phyloP scores from a whole-genome alignment of 768 basidiomycete species.

The Pisolithus tinctorius region DNA sequence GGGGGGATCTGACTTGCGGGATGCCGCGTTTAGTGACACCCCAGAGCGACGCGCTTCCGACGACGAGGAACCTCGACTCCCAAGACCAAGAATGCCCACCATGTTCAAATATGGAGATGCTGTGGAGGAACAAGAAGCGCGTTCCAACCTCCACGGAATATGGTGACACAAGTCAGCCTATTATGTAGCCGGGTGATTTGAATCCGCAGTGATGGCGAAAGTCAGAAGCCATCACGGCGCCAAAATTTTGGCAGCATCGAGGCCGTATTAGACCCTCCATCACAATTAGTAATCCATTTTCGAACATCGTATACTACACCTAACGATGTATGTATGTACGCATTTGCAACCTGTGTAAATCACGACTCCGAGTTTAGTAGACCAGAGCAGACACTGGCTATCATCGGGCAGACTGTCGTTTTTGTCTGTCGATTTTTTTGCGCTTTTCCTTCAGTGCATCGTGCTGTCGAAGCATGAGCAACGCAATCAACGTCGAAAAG shows the following conservation, averaged over 20 bases:
- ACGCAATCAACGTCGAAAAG: neutral
- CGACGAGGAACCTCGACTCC: slow-evolving; percentile 29
- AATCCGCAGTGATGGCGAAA: neutral
- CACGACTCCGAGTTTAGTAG: neutral
- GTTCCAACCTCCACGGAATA: neutral
- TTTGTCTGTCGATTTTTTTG: slow-evolving; percentile 47
- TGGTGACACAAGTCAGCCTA: no score
- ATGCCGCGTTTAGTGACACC: slow-evolving; percentile 20
- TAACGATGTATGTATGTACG: no score
- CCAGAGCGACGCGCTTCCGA: slow-evolving; percentile 18
- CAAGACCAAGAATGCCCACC: slow-evolving; percentile 34
- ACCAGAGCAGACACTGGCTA: neutral
- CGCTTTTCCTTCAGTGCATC: slow-evolving; percentile 54
- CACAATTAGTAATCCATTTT: neutral
- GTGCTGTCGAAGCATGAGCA: slow-evolving; percentile 37
- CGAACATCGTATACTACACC: no score
- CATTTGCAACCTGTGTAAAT: no score
- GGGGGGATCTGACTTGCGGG: slow-evolving; percentile 26
- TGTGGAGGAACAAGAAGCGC: neutral
- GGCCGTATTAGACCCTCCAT: neutral
- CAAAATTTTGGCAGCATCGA: neutral
- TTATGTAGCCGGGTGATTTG: no score
- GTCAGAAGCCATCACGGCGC: neutral
- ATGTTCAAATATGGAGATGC: slow-evolving; percentile 12
- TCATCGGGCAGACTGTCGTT: slow-evolving; percentile 33